phyloP scores from a whole-genome alignment of 352 stramenopile species.

The Thalassiosira exigua region DNA sequence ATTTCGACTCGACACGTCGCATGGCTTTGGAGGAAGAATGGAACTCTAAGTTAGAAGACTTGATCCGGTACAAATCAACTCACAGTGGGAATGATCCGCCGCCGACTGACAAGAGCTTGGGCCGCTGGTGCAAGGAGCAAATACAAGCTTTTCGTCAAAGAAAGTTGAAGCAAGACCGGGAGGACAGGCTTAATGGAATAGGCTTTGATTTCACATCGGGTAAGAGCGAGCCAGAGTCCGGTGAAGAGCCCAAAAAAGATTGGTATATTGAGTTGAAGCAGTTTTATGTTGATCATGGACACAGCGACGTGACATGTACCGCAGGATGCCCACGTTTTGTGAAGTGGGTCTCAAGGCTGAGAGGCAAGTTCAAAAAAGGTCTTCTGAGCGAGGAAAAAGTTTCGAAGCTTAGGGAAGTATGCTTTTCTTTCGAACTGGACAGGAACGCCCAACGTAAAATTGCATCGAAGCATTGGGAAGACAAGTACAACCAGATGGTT shows the following conservation, averaged over 20 bases:
- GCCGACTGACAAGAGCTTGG: not conserved
- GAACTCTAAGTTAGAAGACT: not conserved
- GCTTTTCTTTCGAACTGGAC: conserved; percentile 2
- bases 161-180: conserved; percentile 1
- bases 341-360: not conserved
- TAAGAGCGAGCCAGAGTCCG: not conserved
- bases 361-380: not conserved
- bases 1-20: not conserved
- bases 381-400: not conserved
- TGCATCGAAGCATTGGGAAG: not conserved
- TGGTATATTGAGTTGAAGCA: not conserved
- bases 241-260: too few species aligned
- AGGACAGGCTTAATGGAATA: conserved; percentile 1
- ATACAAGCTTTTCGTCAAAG: not conserved
- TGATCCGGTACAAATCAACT: conserved; percentile 6
- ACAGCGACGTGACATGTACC: not conserved
- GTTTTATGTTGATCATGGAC: not conserved
- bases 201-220: conserved; percentile 2
- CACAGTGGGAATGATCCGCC: not conserved
- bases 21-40: not conserved
- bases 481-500: not conserved
- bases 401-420: not conserved
- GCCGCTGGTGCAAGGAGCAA: not conserved
- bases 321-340: not conserved
- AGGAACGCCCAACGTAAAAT: not conserved